Evolutionary conservation across 768 basidiomycete species (phyloP).

Genomic region (Russula olivacea): DNA sequence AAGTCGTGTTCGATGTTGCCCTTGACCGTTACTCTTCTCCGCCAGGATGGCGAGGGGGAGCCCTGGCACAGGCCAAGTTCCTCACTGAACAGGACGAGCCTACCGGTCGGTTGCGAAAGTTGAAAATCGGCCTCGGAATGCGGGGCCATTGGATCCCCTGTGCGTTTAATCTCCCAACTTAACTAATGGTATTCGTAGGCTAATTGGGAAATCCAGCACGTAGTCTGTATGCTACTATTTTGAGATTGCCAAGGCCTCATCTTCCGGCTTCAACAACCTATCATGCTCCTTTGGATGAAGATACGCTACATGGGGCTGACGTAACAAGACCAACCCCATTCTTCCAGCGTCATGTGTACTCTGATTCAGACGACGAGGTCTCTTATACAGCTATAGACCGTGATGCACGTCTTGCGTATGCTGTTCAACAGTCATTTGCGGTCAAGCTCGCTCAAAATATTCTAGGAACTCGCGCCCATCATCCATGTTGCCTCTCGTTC

Average conservation of each 20-base stretch:
- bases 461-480: constrained; percentile 49
- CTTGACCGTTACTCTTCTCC: constrained; percentile 70
- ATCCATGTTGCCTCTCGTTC: constrained; percentile 31
- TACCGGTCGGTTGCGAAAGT: constrained; percentile 55
- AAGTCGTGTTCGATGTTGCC: constrained; percentile 45
- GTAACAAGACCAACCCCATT: constrained; percentile 17
- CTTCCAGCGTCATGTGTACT: constrained; percentile 27
- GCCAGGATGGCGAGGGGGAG: constrained; percentile 45
- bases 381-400: constrained; percentile 58
- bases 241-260: constrained; percentile 18
- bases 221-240: constrained; percentile 1
- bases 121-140: constrained; percentile 37
- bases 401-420: constrained; percentile 68
- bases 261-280: not conserved
- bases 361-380: constrained; percentile 65
- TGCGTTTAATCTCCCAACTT: not conserved
- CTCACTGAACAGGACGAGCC: constrained; percentile 61
- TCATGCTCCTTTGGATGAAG: not conserved
- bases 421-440: constrained; percentile 12
- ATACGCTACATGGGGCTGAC: not conserved
- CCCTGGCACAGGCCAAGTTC: constrained; percentile 56
- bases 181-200: not conserved
- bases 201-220: constrained; percentile 8
- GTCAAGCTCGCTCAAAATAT: constrained; percentile 1
- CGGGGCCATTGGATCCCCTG: constrained; percentile 1